Evolutionary conservation across 164 flowering plant species (phyloP), one percentile per base, ranked within the genome.

Genomic region (Dillenia suffruticosa): DNA sequence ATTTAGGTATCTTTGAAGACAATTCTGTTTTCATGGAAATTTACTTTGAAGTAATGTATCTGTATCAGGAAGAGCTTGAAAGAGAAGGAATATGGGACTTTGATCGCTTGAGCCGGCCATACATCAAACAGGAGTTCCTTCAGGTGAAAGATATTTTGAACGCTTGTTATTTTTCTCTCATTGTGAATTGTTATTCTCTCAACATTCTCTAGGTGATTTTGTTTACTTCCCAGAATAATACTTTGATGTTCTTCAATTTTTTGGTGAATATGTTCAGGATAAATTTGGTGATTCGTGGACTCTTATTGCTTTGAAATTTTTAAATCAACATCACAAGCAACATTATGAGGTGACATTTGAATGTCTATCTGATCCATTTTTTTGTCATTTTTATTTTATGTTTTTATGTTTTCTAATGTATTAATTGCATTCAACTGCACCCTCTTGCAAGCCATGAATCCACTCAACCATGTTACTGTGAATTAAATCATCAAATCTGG

Each of bases 1-100:
- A 32, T 32, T 32, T 32, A 32, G 40, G 7, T 32, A 0, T 5
- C 40, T 32, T 32, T 32, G 44, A 50, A n/a, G 56, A 17, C 17
- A 49, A 5, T 14, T 10, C 10, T 56, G 12, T 47, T 47, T 49
- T 54, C 19, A 32, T 11, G 32, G 24, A 32, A 32, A 32, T 16
- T 58, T 9, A 44, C 46, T 61, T 49, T 46, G 13, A 43, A 15
- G 59, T 51, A 44, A 12, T 69, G 61, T n/a, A 32, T 32, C 40
- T 63, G 48, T 67, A 65, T 51, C 53, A 94, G 99, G 99, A 91
- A 81, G 97, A 94, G 73, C 92, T 94, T 64, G 96, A 94, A 74
- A 81, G 67, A 62, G 97, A 94, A 68, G 99, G 97, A 52, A 69
- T 94, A 61, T 89, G 96, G 93, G 97, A 94, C 67, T 89, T 89